Base-by-base conservation (phyloP, 2,329 filamentous ascomycete species). In the Colletotrichum eleusines region DNA sequence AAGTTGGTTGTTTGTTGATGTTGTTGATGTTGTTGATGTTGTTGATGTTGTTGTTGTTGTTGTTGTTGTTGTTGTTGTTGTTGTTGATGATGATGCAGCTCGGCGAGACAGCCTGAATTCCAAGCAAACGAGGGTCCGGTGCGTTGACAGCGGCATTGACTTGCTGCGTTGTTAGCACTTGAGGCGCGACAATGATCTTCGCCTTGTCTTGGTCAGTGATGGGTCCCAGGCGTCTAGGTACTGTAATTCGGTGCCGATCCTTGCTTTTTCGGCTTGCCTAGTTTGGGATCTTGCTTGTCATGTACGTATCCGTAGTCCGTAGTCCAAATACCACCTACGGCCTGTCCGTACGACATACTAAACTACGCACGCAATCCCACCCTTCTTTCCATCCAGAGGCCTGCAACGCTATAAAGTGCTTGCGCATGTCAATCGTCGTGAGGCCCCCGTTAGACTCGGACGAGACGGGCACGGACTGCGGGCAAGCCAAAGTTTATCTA, bases 391-490 rank as follows among this genome's bases (percentile, higher is more conserved):
- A 14, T 44, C 26, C 20, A 16, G 42, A 66, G 50, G 63, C 63
- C 67, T 50, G 50, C 57, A 28, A 68, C 57, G 44, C 63, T 23
- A 62, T 60, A 42, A 67, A 40, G 58, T 71, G 38, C 65, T 59
- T 68, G 59, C 64, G 59, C 61, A 64, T 71, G 69, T 69, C 69
- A 68, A 59, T 44, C 16, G 33, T 46, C 63, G 48, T 62, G 23
- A n/a, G 61, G 51, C 46, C 58, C 23, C 46, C 51, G 31, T 50
- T 59, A 46, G 51, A 53, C 58, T 68, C 53, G 59, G 58, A 69
- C 58, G 64, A 69, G 64, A 53, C 65, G 64, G 54, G 69, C 69
- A 71, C 69, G 38, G 69, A 71, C 69, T 63, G 64, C 65, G 69
- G 65, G 46, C 69, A 69, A 42, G 35, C 44, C 53, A 65, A 69